A percentile compares a stretch with the other conserved stretches of the same genome.
Evolutionary conservation across 2,329 filamentous ascomycete species (phyloP).

Genomic region (Celoporthe dispersa): DNA sequence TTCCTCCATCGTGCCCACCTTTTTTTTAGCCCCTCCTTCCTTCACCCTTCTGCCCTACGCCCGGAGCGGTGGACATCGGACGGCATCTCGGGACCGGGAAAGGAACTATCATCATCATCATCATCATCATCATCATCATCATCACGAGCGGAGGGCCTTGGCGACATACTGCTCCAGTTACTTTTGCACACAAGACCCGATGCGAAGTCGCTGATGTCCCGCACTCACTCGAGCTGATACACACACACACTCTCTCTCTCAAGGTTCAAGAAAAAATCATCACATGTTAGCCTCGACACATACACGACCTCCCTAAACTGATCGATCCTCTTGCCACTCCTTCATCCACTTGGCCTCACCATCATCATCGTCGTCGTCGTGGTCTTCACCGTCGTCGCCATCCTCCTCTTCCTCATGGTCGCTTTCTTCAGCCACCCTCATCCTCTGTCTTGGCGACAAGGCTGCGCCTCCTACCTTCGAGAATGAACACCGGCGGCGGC

Average conservation of each 20-base stretch:
- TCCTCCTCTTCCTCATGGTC: background rate
- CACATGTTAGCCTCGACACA: background rate
- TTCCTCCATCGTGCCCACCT: background rate
- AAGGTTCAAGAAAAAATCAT: background rate
- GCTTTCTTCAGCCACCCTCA: background rate
- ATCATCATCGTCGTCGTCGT: background rate
- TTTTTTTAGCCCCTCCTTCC: background rate
- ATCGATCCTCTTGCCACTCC: background rate
- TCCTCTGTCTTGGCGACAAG: background rate
- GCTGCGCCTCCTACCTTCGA: background rate
- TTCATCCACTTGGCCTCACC: background rate
- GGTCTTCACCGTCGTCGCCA: background rate
- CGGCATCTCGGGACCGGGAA: background rate
- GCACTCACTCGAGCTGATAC: background rate
- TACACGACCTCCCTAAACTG: background rate
- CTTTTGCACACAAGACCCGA: background rate
- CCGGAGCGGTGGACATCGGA: background rate
- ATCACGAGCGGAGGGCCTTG: background rate
- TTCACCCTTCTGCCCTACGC: background rate
- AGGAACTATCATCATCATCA: background rate
- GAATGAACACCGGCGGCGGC: conserved; percentile 22
- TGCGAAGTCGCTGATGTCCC: background rate
- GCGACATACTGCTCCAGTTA: background rate
- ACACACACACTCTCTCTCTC: background rate
- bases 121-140: background rate